A percentile compares a stretch with the other conserved stretches of the same genome.
phyloP scores from a whole-genome alignment of 176 grass and related monocot species.

The Guadua angustifolia region DNA sequence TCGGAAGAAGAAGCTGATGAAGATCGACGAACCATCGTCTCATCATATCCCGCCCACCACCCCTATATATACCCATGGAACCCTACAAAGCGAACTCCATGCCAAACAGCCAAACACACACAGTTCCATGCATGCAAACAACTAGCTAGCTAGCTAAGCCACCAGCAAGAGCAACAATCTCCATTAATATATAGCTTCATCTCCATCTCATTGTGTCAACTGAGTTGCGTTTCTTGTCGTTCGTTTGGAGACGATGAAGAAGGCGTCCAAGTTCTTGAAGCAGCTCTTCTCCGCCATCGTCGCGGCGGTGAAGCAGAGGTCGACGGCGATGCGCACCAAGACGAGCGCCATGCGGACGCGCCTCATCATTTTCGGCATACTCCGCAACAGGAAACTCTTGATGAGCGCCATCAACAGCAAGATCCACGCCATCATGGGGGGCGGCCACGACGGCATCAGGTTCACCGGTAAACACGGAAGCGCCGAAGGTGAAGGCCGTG shows the following conservation, averaged over 20 bases:
- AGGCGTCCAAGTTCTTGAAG: slow-evolving; percentile 78
- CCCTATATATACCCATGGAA: slow-evolving; percentile 76
- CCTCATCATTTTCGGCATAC: slow-evolving; percentile 67
- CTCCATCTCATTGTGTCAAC: background rate
- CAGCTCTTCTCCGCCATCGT: slow-evolving; percentile 62
- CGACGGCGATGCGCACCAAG: slow-evolving; percentile 64
- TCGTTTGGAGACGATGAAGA: slow-evolving; percentile 66
- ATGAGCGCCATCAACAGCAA: slow-evolving; percentile 77
- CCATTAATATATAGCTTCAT: background rate
- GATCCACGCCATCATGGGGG: slow-evolving; percentile 73
- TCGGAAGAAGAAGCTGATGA: slow-evolving; percentile 21
- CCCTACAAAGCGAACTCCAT: slow-evolving; percentile 59
- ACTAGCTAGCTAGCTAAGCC: background rate
- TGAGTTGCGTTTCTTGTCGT: slow-evolving; percentile 24
- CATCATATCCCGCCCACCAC: background rate
- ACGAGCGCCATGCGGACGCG: slow-evolving; percentile 63
- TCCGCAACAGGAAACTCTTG: slow-evolving; percentile 79
- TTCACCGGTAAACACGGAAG: background rate
- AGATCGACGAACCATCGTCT: background rate
- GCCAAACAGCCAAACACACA: slow-evolving; percentile 69
- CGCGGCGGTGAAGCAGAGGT: slow-evolving; percentile 58
- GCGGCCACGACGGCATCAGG: background rate
- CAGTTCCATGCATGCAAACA: background rate
- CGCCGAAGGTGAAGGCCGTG: background rate
- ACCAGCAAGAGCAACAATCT: background rate